Conservation (phyloP, 169 alveolate genomes). For the Plasmodium ovale region DNA sequence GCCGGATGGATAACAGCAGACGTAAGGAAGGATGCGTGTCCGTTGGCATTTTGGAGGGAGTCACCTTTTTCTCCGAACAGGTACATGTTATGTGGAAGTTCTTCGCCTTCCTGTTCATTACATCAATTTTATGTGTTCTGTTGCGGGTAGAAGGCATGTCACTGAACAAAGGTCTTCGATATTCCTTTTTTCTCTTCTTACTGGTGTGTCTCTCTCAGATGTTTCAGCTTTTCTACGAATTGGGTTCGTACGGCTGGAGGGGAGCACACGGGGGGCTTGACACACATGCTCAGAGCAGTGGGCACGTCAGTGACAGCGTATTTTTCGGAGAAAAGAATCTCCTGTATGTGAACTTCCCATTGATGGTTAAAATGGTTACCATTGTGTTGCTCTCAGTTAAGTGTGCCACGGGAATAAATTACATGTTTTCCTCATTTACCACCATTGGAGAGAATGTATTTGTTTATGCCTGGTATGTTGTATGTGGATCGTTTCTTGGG, state of each 20-base stretch:
- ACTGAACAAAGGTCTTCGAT: slow-evolving; percentile 18
- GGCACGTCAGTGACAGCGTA: not conserved
- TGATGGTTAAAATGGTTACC: slow-evolving; percentile 24
- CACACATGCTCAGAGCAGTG: not conserved
- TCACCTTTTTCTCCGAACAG: slow-evolving; percentile 23
- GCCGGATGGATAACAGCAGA: not conserved
- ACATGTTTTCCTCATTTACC: slow-evolving; percentile 64
- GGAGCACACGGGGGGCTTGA: not conserved
- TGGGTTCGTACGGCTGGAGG: not conserved
- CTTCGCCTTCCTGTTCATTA: not conserved
- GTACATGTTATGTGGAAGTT: slow-evolving; percentile 15
- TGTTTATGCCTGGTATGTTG: not conserved
- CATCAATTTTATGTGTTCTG: slow-evolving; percentile 28
- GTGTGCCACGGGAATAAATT: slow-evolving; percentile 72
- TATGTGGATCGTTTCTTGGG: slow-evolving; percentile 46
- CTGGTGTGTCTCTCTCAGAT: slow-evolving; percentile 10
- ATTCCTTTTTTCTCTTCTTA: slow-evolving; percentile 29
- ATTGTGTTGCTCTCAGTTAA: slow-evolving; percentile 52
- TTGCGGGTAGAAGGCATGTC: slow-evolving; percentile 55
- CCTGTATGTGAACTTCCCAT: slow-evolving; percentile 21
- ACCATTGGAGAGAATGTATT: slow-evolving; percentile 65
- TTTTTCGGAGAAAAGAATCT: slow-evolving; percentile 38
- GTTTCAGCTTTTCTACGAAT: slow-evolving; percentile 9
- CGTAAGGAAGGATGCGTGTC: slow-evolving; percentile 14
- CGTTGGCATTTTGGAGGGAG: not conserved